Evolutionary conservation across 2,329 filamentous ascomycete genomes (phyloP).

Genomic region (Aspergillus clavatus): DNA sequence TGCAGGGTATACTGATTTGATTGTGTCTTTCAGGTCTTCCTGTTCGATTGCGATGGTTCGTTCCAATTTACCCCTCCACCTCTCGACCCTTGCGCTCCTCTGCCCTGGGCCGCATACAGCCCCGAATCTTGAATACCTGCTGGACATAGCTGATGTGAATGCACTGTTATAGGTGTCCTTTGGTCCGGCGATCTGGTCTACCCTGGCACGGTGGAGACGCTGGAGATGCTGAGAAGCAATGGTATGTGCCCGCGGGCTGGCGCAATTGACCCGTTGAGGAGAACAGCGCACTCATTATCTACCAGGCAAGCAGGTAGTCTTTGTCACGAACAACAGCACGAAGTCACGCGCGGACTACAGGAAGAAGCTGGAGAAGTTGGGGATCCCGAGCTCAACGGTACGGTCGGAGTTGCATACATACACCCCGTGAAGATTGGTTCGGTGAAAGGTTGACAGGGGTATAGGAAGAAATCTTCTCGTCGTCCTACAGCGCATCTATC

Average conservation of each 20-base stretch:
- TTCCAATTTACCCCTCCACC: conserved; percentile 6
- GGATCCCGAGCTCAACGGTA: conserved; percentile 68
- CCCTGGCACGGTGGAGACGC: conserved; percentile 75
- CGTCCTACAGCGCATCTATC: conserved; percentile 88
- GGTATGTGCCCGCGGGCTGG: conserved; percentile 47
- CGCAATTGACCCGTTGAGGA: background rate
- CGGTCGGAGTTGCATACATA: conserved; percentile 12
- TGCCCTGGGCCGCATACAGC: conserved; percentile 15
- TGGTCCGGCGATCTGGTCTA: conserved; percentile 95
- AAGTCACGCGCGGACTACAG: conserved; percentile 91
- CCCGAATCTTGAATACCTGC: too few relatives aligned
- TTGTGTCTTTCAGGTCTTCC: conserved; percentile 61
- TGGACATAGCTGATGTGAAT: conserved; percentile 28
- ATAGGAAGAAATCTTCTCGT: conserved; percentile 89
- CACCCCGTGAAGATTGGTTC: too few relatives aligned
- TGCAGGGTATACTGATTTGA: conserved; percentile 13
- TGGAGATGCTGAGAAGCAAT: conserved; percentile 75
- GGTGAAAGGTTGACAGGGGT: background rate
- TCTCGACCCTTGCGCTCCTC: conserved; percentile 3
- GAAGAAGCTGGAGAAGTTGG: conserved; percentile 78
- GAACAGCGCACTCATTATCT: conserved; percentile 4
- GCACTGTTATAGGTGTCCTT: conserved; percentile 67
- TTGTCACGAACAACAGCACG: conserved; percentile 98
- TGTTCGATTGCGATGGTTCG: conserved; percentile 95
- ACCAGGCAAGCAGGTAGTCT: conserved; percentile 82